These are phyloP conservation scores for Colletotrichum sublineola DNA, from an alignment of 2,329 filamentous ascomycete species.

Conservation along the genomic window DNA sequence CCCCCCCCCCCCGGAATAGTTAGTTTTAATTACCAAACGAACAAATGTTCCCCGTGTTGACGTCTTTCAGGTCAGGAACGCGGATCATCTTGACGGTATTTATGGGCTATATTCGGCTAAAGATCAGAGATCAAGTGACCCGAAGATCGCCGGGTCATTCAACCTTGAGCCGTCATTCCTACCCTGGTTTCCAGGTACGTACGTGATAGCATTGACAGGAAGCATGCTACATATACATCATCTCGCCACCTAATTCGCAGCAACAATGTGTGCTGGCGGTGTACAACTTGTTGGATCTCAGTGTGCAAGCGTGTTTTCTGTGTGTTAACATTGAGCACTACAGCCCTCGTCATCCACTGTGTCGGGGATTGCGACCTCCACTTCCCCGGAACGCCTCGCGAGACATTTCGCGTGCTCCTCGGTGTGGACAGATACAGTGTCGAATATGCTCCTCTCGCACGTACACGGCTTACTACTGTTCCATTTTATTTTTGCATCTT, in stretches of 20 bases:
- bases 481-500: not conserved
- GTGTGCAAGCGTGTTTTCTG: not conserved
- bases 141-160: slow-evolving; percentile 3
- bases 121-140: slow-evolving; percentile 30
- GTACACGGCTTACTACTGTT: not conserved
- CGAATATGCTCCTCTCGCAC: slow-evolving; percentile 14
- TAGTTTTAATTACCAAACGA: slow-evolving; percentile 15
- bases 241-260: slow-evolving; percentile 19
- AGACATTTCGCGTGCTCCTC: slow-evolving; percentile 7
- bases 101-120: slow-evolving; percentile 21
- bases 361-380: slow-evolving; percentile 17
- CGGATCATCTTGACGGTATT: slow-evolving; percentile 5
- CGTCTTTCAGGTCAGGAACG: slow-evolving; percentile 32
- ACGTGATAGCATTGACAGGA: slow-evolving; percentile 6
- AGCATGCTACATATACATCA: slow-evolving; percentile 32
- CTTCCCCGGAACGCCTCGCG: slow-evolving; percentile 17
- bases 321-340: not conserved
- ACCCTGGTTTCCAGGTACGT: slow-evolving; percentile 1
- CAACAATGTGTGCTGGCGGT: slow-evolving; percentile 5
- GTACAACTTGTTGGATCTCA: slow-evolving; percentile 20
- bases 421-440: slow-evolving; percentile 23
- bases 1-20: not conserved
- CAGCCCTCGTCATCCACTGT: slow-evolving; percentile 26
- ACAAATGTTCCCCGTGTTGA: slow-evolving; percentile 34
- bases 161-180: slow-evolving; percentile 26